phyloP scores from a whole-genome alignment of 1,139 yeast genomes.

The Barnettozyma hawaiiensis region DNA sequence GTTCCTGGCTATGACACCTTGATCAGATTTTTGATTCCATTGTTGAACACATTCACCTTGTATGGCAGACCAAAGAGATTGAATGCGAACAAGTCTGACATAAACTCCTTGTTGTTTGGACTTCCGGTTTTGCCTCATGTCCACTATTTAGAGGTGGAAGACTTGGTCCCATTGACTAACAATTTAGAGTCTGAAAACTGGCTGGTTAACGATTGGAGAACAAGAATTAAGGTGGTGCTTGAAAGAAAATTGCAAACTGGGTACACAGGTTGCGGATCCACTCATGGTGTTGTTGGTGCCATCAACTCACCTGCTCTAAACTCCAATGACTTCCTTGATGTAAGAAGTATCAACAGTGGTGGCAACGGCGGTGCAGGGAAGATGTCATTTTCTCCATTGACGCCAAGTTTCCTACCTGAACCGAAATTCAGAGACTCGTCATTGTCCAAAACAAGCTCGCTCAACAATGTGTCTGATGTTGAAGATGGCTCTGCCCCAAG shows the following conservation, averaged over 20 bases:
- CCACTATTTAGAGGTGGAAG: constrained; percentile 68
- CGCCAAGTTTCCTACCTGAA: constrained; percentile 26
- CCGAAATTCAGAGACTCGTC: constrained; percentile 23
- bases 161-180: constrained; percentile 40
- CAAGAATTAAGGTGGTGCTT: constrained; percentile 56
- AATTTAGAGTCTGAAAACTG: constrained; percentile 40
- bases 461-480: constrained; percentile 14
- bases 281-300: constrained; percentile 58
- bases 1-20: constrained; percentile 94
- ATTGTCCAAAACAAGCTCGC: constrained; percentile 18
- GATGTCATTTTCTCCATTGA: constrained; percentile 27
- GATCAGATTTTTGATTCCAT: constrained; percentile 79
- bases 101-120: constrained; percentile 77
- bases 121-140: constrained; percentile 86
- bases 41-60: constrained; percentile 77
- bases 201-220: constrained; percentile 68
- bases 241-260: constrained; percentile 64
- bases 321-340: constrained; percentile 32
- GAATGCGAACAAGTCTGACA: constrained; percentile 82
- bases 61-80: constrained; percentile 89
- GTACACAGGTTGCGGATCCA: constrained; percentile 78
- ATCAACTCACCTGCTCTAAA: constrained; percentile 39
- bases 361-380: constrained; percentile 11
- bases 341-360: constrained; percentile 11
- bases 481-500: constrained; percentile 10